Conservation (phyloP, 441 rosid species). For the Populus hybrid region DNA sequence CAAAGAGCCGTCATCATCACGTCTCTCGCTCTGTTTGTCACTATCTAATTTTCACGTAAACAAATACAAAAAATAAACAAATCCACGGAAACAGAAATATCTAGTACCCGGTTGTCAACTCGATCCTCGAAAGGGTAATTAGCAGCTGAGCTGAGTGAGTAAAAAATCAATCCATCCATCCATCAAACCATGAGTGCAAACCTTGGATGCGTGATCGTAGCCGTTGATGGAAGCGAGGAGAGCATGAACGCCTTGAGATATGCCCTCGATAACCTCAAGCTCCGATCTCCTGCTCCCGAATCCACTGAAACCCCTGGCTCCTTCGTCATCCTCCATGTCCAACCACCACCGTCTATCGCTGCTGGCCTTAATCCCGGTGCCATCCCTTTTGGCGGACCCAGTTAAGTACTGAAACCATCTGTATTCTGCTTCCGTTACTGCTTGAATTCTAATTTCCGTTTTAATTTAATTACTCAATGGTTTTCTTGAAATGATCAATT, state of each 20-base stretch:
- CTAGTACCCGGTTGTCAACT: neutral
- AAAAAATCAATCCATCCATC: conserved; percentile 1
- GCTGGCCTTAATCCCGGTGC: conserved; percentile 72
- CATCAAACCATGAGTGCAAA: conserved; percentile 42
- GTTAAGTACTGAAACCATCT: conserved; percentile 31
- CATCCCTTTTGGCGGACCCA: conserved; percentile 95
- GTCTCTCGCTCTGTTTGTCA: too few species aligned
- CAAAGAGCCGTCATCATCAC: too few species aligned
- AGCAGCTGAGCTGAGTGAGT: neutral
- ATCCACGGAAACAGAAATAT: neutral
- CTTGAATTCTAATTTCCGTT: neutral
- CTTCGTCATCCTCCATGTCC: conserved; percentile 71
- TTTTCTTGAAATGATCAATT: conserved; percentile 1
- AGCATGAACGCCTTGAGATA: conserved; percentile 81
- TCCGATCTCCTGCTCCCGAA: conserved; percentile 50
- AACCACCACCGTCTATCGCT: conserved; percentile 71
- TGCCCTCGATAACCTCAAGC: conserved; percentile 75
- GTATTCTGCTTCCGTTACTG: neutral
- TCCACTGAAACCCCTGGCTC: conserved; percentile 38
- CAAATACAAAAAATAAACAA: neutral
- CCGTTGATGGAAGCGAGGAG: conserved; percentile 90
- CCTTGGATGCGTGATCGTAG: conserved; percentile 61
- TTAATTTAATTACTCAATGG: neutral
- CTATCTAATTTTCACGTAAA: neutral
- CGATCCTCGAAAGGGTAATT: neutral